Conservation (phyloP, 164 flowering plant genomes). For the Pachysandra terminalis region DNA sequence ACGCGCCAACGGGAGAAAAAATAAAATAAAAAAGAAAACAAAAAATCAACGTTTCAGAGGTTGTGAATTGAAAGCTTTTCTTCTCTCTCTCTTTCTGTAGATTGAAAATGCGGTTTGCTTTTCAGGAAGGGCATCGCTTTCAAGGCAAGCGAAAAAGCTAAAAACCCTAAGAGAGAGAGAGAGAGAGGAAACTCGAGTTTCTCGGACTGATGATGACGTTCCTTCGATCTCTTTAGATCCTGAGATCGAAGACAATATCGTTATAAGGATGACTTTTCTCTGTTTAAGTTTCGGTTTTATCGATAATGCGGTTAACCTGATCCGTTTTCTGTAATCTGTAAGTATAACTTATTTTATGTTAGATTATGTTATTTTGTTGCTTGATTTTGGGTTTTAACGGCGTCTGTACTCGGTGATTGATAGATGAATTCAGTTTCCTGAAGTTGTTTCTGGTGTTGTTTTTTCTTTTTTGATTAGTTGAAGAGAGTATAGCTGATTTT, state of each 20-base stretch:
- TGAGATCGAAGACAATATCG: slow-evolving; percentile 16
- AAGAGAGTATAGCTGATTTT: neutral
- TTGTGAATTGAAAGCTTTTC: neutral
- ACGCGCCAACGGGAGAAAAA: neutral
- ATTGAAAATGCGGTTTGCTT: slow-evolving; percentile 36
- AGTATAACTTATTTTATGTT: no score
- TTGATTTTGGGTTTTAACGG: slow-evolving; percentile 8
- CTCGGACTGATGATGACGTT: slow-evolving; percentile 7
- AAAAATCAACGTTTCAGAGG: neutral
- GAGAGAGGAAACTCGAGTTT: neutral
- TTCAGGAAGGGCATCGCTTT: slow-evolving; percentile 49
- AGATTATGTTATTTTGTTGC: neutral
- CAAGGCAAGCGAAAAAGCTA: slow-evolving; percentile 42
- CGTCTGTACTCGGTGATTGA: neutral
- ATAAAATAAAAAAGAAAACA: no score
- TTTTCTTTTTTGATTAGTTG: neutral
- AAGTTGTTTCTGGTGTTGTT: no score
- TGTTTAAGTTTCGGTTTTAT: neutral
- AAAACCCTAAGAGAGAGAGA: no score
- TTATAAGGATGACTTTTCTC: neutral
- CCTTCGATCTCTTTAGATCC: slow-evolving; percentile 18
- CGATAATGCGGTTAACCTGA: neutral
- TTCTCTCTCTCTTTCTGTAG: slow-evolving; percentile 12
- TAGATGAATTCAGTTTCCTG: neutral
- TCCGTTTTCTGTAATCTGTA: neutral